Percentiles rank a stretch among this genome's conserved stretches.
Evolutionary conservation across 331 rosid genomes (phyloP).

Genomic region (Spiraea crenata): DNA sequence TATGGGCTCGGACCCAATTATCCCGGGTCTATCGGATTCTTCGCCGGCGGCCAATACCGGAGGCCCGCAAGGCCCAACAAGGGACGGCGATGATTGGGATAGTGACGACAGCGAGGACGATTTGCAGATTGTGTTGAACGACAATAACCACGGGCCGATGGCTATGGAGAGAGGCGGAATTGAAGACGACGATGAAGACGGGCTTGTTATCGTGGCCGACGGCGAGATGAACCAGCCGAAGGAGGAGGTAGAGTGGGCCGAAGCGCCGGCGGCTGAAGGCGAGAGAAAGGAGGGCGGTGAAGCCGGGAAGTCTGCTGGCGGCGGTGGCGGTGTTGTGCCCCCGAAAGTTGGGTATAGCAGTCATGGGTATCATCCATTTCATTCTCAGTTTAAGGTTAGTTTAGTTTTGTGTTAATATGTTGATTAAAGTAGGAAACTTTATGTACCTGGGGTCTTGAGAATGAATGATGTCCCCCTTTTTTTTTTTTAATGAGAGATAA

Average conservation of each 20-base stretch:
- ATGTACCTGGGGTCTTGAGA: conserved; percentile 42
- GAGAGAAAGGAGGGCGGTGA: conserved; percentile 81
- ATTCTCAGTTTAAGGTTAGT: conserved; percentile 99
- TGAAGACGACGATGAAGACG: conserved; percentile 71
- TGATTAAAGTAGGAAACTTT: conserved; percentile 35
- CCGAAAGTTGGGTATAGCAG: conserved; percentile 76
- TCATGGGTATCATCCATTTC: conserved; percentile 90
- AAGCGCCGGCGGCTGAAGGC: conserved; percentile 47
- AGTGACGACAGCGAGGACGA: conserved; percentile 94
- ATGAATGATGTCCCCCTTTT: conserved; percentile 21
- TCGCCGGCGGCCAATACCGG: conserved; percentile 23
- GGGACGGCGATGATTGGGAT: conserved; percentile 74
- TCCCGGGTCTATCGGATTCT: conserved; percentile 62
- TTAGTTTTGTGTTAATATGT: conserved; percentile 39
- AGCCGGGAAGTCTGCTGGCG: conserved; percentile 40
- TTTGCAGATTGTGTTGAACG: conserved; percentile 92
- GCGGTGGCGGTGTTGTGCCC: conserved; percentile 28
- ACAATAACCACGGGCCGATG: conserved; percentile 56
- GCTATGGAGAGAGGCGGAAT: conserved; percentile 70
- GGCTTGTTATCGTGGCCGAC: conserved; percentile 63
- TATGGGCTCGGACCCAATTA: conserved; percentile 55
- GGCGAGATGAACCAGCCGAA: conserved; percentile 56
- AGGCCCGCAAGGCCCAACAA: conserved; percentile 28
- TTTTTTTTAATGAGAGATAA: conserved; percentile 32
- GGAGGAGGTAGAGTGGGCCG: conserved; percentile 92